These are phyloP conservation scores for Pichia sp. DNA, from an alignment of 1,139 yeast genomes.

Conservation along the genomic window DNA sequence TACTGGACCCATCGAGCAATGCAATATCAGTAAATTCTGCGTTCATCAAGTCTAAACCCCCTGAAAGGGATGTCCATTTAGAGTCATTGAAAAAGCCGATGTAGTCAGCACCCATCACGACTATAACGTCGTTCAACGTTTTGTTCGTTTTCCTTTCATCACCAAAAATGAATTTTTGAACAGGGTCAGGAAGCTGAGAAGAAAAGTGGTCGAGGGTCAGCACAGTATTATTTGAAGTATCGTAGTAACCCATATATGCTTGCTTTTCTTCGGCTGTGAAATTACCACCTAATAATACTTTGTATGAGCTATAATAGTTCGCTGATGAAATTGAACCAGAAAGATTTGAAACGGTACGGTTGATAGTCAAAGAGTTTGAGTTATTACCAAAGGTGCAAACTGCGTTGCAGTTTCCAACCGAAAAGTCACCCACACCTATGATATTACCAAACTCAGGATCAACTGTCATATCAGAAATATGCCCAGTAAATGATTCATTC, in stretches of 20 bases:
- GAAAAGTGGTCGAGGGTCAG: constrained; percentile 13
- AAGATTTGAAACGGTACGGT: constrained; percentile 30
- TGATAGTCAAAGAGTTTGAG: constrained; percentile 53
- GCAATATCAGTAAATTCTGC: constrained; percentile 42
- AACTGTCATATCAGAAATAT: constrained; percentile 21
- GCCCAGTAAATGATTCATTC: constrained; percentile 20
- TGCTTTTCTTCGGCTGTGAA: constrained; percentile 11
- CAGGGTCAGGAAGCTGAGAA: constrained; percentile 21
- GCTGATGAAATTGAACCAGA: constrained; percentile 56
- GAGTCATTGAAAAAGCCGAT: constrained; percentile 49
- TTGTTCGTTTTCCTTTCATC: constrained; percentile 50
- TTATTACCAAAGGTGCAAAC: constrained; percentile 51
- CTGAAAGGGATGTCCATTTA: constrained; percentile 41
- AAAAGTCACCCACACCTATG: constrained; percentile 76
- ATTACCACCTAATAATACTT: constrained; percentile 62
- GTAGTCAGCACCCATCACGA: constrained; percentile 52
- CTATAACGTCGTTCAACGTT: constrained; percentile 42
- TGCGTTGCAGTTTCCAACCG: constrained; percentile 54
- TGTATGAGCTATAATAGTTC: constrained; percentile 46
- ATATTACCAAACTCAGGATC: constrained; percentile 33
- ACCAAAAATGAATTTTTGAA: constrained; percentile 39
- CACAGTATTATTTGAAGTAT: constrained; percentile 24
- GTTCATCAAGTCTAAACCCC: constrained; percentile 27
- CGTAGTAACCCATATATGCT: constrained; percentile 21
- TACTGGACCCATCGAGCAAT: constrained; percentile 34